Percentiles rank a stretch among this genome's conserved stretches.
phyloP scores from a whole-genome alignment of 768 basidiomycete species.

The Boletus tomentosulus region DNA sequence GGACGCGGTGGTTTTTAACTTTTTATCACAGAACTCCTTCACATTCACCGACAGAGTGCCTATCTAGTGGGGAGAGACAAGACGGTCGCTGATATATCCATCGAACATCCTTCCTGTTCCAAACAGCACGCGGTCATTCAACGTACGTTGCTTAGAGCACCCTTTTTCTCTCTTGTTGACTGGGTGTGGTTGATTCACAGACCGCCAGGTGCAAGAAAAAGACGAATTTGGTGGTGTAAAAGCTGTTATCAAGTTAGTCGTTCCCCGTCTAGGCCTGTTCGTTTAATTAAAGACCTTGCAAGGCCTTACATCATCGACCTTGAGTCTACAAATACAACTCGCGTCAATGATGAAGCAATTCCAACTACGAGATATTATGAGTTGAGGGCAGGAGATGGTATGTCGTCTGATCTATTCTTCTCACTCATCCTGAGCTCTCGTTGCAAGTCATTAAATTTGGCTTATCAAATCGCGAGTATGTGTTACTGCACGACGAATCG shows the following conservation, averaged over 20 bases:
- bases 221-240: slow-evolving; percentile 83
- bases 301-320: slow-evolving; percentile 98
- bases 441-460: slow-evolving; percentile 80
- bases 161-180: slow-evolving; percentile 3
- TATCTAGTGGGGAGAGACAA: slow-evolving; percentile 92
- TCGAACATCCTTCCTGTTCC: slow-evolving; percentile 96
- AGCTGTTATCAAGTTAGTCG: slow-evolving; percentile 74
- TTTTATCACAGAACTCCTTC: slow-evolving; percentile 65
- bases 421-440: slow-evolving; percentile 7
- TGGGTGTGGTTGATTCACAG: slow-evolving; percentile 33
- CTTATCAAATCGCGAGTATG: slow-evolving; percentile 76
- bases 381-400: slow-evolving; percentile 74
- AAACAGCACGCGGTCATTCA: slow-evolving; percentile 98
- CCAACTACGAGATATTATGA: slow-evolving; percentile 88
- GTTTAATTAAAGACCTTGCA: slow-evolving; percentile 4
- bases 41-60: slow-evolving; percentile 90
- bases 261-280: background rate
- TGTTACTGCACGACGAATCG: slow-evolving; percentile 78
- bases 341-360: slow-evolving; percentile 83
- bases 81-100: slow-evolving; percentile 77
- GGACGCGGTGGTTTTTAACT: background rate
- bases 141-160: slow-evolving; percentile 44
- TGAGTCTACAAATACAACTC: slow-evolving; percentile 95
- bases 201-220: slow-evolving; percentile 80
- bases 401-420: slow-evolving; percentile 19